A percentile compares a stretch with the other conserved stretches of the same genome.
Evolutionary conservation across 1,284 basidiomycete species (phyloP).

Genomic region (Stereum hirsutum): DNA sequence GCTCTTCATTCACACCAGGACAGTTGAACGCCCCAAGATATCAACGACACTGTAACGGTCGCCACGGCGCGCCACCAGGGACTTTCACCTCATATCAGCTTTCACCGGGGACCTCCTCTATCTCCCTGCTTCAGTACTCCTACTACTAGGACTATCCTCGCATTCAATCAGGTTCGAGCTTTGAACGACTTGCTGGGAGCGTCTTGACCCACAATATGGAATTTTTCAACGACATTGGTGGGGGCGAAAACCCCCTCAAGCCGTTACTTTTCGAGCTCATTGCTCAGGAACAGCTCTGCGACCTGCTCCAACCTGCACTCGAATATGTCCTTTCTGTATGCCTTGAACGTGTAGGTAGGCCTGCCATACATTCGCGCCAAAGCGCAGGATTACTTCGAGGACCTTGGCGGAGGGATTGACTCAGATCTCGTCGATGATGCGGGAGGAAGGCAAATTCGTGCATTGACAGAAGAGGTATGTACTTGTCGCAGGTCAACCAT

Average conservation of each 20-base stretch:
- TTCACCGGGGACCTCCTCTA: too few relatives aligned
- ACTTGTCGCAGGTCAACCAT: slow-evolving; percentile 2
- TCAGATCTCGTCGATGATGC: slow-evolving; percentile 56
- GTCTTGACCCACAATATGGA: too few relatives aligned
- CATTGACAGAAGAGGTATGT: slow-evolving; percentile 41
- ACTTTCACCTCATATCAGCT: too few relatives aligned
- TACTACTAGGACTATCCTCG: too few relatives aligned
- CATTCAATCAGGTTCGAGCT: too few relatives aligned
- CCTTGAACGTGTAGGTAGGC: too few relatives aligned
- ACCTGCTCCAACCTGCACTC: slow-evolving; percentile 89
- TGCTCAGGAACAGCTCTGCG: slow-evolving; percentile 90
- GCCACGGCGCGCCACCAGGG: too few relatives aligned
- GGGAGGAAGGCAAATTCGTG: slow-evolving; percentile 31
- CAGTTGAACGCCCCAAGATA: too few relatives aligned
- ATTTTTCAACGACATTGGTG: slow-evolving; percentile 72
- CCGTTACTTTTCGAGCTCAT: slow-evolving; percentile 95
- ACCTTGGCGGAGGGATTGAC: slow-evolving; percentile 75
- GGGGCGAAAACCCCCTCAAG: slow-evolving; percentile 62
- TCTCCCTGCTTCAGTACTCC: too few relatives aligned
- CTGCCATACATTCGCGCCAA: slow-evolving; percentile 88
- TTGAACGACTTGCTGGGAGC: too few relatives aligned
- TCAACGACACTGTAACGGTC: too few relatives aligned
- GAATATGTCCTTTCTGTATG: slow-evolving; percentile 92
- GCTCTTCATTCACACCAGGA: too few relatives aligned
- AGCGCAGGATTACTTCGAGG: slow-evolving; percentile 85